Conservation (phyloP, 225 moss, liverwort and hornwort genomes). For the Marchantia paleacea region DNA sequence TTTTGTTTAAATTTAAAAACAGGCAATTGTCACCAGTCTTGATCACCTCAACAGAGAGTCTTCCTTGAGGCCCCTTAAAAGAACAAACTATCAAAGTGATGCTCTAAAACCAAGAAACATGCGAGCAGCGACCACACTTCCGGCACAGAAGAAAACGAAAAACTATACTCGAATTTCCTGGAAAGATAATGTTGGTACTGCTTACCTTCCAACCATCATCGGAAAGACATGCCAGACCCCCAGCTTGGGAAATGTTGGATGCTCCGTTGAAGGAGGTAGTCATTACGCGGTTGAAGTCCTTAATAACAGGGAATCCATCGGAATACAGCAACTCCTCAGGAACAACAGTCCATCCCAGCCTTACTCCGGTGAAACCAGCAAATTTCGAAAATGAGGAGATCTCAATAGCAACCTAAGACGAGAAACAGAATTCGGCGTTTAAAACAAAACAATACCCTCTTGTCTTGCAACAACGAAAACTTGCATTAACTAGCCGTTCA, state of each 20-base stretch:
- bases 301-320: constrained; percentile 71
- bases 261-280: constrained; percentile 95
- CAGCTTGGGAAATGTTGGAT: constrained; percentile 90
- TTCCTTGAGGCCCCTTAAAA: not conserved
- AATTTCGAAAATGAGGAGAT: constrained; percentile 94
- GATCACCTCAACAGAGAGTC: not conserved
- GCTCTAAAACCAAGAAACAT: not conserved
- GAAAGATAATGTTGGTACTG: not conserved
- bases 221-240: constrained; percentile 82
- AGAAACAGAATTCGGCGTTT: not conserved
- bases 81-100: not conserved
- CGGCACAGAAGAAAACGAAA: not conserved
- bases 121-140: not conserved
- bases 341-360: constrained; percentile 95
- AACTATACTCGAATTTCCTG: no score
- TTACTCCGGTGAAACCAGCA: constrained; percentile 92
- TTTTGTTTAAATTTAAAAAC: not conserved
- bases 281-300: constrained; percentile 94
- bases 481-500: not conserved
- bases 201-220: constrained; percentile 73
- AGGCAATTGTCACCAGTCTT: no score
- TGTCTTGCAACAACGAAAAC: not conserved
- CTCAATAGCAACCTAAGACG: constrained; percentile 81
- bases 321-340: constrained; percentile 74
- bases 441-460: not conserved